These are phyloP conservation scores for Diddensiella caesifluorescens DNA, from an alignment of 805 yeast genomes.

Conservation along the genomic window DNA sequence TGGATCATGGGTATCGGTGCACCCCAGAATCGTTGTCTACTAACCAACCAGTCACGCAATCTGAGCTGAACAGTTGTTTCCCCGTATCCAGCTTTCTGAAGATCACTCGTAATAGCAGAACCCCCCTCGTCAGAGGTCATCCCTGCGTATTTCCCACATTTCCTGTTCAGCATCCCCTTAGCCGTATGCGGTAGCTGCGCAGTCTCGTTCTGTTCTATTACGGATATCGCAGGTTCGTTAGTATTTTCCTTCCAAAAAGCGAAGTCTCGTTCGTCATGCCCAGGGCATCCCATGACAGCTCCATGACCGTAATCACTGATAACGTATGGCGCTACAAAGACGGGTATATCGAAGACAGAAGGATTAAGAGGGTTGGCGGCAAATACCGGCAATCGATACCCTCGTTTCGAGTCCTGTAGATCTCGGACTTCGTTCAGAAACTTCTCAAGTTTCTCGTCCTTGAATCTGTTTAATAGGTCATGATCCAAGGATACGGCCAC, in stretches of 20 bases:
- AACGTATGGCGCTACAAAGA: slow-evolving; percentile 89
- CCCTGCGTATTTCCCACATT: slow-evolving; percentile 49
- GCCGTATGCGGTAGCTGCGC: slow-evolving; percentile 27
- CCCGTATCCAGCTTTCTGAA: slow-evolving; percentile 44
- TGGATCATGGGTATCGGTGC: slow-evolving; percentile 96
- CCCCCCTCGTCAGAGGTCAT: slow-evolving; percentile 48
- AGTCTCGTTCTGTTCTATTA: slow-evolving; percentile 41
- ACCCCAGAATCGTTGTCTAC: slow-evolving; percentile 97
- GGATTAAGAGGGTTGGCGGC: slow-evolving; percentile 53
- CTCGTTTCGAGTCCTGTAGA: slow-evolving; percentile 49
- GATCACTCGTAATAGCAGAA: slow-evolving; percentile 37
- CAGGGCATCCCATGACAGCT: slow-evolving; percentile 98
- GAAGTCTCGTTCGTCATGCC: slow-evolving; percentile 79
- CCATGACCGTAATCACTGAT: slow-evolving; percentile 79
- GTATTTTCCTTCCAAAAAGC: slow-evolving; percentile 68
- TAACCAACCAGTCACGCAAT: slow-evolving; percentile 89
- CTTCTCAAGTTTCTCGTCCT: slow-evolving; percentile 38
- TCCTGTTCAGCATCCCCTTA: slow-evolving; percentile 46
- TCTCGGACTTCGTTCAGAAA: slow-evolving; percentile 39
- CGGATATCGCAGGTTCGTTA: slow-evolving; percentile 35
- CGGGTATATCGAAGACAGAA: slow-evolving; percentile 47
- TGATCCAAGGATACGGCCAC: slow-evolving; percentile 74
- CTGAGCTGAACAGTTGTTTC: slow-evolving; percentile 47
- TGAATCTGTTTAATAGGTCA: slow-evolving; percentile 34
- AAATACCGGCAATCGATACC: slow-evolving; percentile 47